Evolutionary conservation across 129 eudicot species (phyloP), one percentile per base, ranked within the genome.

Genomic region (Glebionis coronaria): DNA sequence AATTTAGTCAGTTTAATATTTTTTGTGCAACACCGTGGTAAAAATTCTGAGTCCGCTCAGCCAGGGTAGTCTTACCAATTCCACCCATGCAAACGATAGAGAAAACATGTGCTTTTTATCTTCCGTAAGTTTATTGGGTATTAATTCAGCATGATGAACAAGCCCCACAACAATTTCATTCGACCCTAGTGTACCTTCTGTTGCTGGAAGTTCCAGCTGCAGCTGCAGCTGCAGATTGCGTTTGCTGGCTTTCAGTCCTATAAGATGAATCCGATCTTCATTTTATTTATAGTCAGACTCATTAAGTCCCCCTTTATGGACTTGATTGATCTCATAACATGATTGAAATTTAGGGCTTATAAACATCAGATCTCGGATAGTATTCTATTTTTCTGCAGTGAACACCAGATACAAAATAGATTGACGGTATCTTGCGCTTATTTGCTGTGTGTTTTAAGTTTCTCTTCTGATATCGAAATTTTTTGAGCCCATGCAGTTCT

Each of bases 401-500:
- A 40, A 20, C 68, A 19, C 9, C 14, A 8, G 21, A 60, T 12
- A 71, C 27, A 61, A 28, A n/a, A 71, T 1, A 71, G 40, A 50
- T 35, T 54, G 1, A 61, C 12, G 15, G 4, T 50, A 51, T 21
- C 8, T 3, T 72, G 19, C 15, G 76, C 76, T 23, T 62, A 13
- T 72, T n/a, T 13, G 63, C 63, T 9, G 9, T 54, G 21, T 38
- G 62, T 62, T 20, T 72, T 14, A 72, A 51, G 14, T 29, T 12
- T 21, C 1, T 51, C 56, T 62, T 51, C 55, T 61, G 45, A 13
- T 51, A 5, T 29, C 11, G 25, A 7, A 72, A 3, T 19, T 61
- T 0, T 28, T 71, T 15, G 23, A 31, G 3, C 31, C 49, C 50
- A 9, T 42, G 12, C 9, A 47, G 53, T 9, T 49, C 11, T 0